These are phyloP conservation scores for Beauveria australis DNA, from an alignment of 2,329 filamentous ascomycete genomes.

Conservation along the genomic window DNA sequence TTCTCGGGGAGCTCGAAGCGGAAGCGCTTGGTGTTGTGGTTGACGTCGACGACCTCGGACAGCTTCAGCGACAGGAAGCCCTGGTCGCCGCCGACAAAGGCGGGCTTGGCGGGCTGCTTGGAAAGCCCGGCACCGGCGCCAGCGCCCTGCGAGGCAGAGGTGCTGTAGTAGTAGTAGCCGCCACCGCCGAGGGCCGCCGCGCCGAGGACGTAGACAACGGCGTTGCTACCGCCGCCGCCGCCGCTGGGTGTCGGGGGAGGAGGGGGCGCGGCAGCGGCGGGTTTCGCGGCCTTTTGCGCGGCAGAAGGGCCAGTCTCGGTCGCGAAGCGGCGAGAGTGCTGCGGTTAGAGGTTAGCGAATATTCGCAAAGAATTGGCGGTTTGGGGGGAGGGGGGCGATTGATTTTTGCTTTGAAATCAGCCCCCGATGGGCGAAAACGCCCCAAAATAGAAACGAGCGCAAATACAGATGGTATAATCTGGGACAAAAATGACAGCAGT, in stretches of 20 bases:
- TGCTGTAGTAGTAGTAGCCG: conserved; percentile 45
- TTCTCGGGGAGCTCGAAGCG: conserved; percentile 79
- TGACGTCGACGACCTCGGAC: conserved; percentile 68
- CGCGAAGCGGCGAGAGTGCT: conserved; percentile 57
- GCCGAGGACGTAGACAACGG: conserved; percentile 52
- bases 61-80: conserved; percentile 79
- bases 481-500: background rate
- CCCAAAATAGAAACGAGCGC: background rate
- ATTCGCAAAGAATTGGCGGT: conserved; percentile 10
- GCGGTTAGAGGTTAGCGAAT: conserved; percentile 26
- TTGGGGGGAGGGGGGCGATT: too few species aligned
- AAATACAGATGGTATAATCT: background rate
- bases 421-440: background rate
- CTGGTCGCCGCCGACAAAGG: conserved; percentile 78
- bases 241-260: conserved; percentile 31
- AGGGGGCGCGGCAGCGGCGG: conserved; percentile 35
- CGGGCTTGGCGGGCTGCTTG: conserved; percentile 36
- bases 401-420: conserved; percentile 1
- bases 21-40: conserved; percentile 91
- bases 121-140: conserved; percentile 24
- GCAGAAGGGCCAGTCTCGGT: conserved; percentile 37
- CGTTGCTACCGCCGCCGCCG: conserved; percentile 45
- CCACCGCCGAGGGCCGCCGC: conserved; percentile 51
- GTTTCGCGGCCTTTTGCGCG: conserved; percentile 22
- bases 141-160: conserved; percentile 33